Conservation (phyloP, 129 eudicot genomes). For the Saposhnikovia divaricata region DNA sequence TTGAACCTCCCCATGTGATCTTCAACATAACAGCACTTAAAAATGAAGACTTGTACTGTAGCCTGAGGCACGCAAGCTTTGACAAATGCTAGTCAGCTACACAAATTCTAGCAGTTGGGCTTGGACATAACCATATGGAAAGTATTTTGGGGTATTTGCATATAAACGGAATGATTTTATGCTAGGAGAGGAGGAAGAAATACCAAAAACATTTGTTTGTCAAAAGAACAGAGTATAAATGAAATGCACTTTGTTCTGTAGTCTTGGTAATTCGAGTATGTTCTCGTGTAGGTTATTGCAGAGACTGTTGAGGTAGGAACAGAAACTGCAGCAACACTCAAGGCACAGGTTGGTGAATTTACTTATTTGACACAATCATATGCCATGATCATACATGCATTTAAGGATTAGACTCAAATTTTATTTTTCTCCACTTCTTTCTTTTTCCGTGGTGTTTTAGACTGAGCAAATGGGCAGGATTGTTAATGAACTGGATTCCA, state of each 20-base stretch:
- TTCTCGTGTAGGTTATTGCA: slow-evolving; percentile 56
- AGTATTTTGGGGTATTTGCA: not conserved
- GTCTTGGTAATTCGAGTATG: not conserved
- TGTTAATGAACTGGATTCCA: slow-evolving; percentile 91
- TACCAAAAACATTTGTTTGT: not conserved
- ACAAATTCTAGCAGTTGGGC: not conserved
- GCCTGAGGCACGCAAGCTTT: not conserved
- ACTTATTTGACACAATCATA: slow-evolving; percentile 1
- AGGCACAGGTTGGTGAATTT: slow-evolving; percentile 64
- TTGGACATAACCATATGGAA: not conserved
- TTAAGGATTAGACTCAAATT: slow-evolving; percentile 7
- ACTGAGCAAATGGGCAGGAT: slow-evolving; percentile 98
- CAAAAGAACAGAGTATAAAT: not conserved
- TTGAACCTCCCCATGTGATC: not conserved
- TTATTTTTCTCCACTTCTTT: slow-evolving; percentile 9
- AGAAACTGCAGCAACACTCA: slow-evolving; percentile 89
- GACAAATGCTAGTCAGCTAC: not conserved
- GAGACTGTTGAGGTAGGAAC: slow-evolving; percentile 84
- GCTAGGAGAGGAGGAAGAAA: not conserved
- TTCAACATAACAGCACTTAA: not conserved
- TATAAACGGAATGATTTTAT: not conserved
- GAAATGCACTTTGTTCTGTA: not conserved
- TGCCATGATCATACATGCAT: slow-evolving; percentile 3
- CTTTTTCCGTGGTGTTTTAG: slow-evolving; percentile 31
- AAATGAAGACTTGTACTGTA: not conserved